Evolutionary conservation across 371 early-diverging fungal genomes (phyloP).

Genomic region (Mortierella sp.): DNA sequence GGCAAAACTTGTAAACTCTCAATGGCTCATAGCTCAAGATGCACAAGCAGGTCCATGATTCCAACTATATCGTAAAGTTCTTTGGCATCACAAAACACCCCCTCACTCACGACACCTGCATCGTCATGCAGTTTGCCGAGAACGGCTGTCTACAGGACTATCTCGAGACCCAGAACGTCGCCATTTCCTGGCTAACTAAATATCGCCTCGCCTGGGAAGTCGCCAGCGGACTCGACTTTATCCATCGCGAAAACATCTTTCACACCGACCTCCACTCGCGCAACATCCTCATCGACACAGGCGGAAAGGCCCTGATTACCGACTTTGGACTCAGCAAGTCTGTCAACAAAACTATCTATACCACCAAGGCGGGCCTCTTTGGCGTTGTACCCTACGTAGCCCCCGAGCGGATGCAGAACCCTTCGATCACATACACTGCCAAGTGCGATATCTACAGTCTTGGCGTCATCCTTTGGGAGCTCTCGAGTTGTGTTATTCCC

Average conservation of each 20-base stretch:
- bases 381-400: constrained; percentile 71
- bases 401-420: constrained; percentile 64
- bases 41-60: constrained; percentile 58
- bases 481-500: constrained; percentile 60
- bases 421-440: constrained; percentile 61
- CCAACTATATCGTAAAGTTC: constrained; percentile 57
- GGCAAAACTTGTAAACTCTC: background rate
- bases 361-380: constrained; percentile 56
- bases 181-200: constrained; percentile 54
- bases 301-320: constrained; percentile 52
- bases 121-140: constrained; percentile 59
- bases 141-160: constrained; percentile 57
- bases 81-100: constrained; percentile 57
- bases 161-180: constrained; percentile 53
- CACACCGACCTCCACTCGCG: constrained; percentile 98
- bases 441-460: constrained; percentile 67
- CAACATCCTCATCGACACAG: constrained; percentile 84
- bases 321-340: constrained; percentile 56
- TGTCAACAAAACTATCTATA: constrained; percentile 57
- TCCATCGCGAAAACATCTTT: constrained; percentile 90
- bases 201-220: constrained; percentile 55
- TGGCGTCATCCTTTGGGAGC: constrained; percentile 68
- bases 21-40: constrained; percentile 43
- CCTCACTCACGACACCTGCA: constrained; percentile 56
- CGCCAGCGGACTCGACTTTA: constrained; percentile 53